phyloP scores from a whole-genome alignment of 768 basidiomycete genomes.

The Tricholoma hemisulphureum region DNA sequence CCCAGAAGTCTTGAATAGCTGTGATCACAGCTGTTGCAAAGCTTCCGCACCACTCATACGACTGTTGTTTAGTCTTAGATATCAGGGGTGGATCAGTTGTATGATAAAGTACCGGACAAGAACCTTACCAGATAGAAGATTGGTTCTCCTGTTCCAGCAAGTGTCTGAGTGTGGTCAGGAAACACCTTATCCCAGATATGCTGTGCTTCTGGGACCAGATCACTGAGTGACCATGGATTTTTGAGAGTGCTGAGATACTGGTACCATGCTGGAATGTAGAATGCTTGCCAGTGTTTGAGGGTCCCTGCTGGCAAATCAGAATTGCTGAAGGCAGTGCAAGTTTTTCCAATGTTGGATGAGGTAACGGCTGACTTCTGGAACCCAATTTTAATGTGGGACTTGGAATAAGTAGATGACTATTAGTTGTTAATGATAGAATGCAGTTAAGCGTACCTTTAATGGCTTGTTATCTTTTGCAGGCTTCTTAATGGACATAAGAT shows the following conservation, averaged over 20 bases:
- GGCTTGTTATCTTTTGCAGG: background rate
- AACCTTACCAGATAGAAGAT: slow-evolving; percentile 5
- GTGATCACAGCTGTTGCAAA: background rate
- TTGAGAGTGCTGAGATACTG: background rate
- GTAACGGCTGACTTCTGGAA: background rate
- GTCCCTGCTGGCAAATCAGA: background rate
- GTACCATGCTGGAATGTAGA: slow-evolving; percentile 2
- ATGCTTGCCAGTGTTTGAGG: too few species aligned
- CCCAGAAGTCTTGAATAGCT: slow-evolving; percentile 1
- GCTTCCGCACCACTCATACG: slow-evolving; percentile 5
- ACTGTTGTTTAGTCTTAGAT: background rate
- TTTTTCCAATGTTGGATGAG: background rate
- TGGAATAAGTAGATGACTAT: background rate
- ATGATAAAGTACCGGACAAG: background rate
- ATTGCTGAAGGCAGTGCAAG: background rate
- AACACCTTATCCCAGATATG: slow-evolving; percentile 5
- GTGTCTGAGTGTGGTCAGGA: background rate
- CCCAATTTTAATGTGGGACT: background rate
- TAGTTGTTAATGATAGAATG: background rate
- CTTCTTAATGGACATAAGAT: background rate
- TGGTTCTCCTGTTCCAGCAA: background rate
- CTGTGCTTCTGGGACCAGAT: slow-evolving; percentile 3
- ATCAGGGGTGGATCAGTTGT: background rate
- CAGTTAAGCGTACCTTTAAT: background rate
- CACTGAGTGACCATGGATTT: slow-evolving; percentile 2